Conservation (phyloP, 2,329 filamentous ascomycete species). For the Paraphoma sp. region DNA sequence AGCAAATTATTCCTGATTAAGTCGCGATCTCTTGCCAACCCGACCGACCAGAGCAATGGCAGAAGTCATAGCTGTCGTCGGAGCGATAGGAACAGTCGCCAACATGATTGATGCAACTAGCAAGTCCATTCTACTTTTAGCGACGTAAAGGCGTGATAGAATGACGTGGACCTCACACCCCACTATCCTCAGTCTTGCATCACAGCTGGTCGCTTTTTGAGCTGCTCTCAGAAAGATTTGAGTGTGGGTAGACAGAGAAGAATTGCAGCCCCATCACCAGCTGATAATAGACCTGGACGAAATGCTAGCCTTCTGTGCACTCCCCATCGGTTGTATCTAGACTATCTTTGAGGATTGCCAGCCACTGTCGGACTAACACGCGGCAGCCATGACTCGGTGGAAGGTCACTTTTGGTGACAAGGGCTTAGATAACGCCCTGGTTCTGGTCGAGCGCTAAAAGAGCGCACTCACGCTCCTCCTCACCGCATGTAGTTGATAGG, state of each 20-base stretch:
- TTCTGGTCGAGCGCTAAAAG: neutral
- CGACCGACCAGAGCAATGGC: slow-evolving; percentile 1
- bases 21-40: too few species aligned
- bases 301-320: neutral
- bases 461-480: neutral
- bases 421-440: neutral
- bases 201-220: neutral
- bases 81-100: slow-evolving; percentile 6
- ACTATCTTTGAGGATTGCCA: neutral
- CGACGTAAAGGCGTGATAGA: neutral
- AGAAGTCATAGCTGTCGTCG: slow-evolving; percentile 7
- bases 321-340: neutral
- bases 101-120: slow-evolving; percentile 9
- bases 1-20: too few species aligned
- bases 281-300: neutral
- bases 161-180: neutral
- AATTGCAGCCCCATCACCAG: neutral
- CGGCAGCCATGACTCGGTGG: neutral
- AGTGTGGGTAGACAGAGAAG: neutral
- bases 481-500: neutral
- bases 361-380: neutral
- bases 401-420: neutral
- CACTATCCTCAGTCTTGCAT: neutral
- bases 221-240: neutral
- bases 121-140: neutral